Conservation (phyloP, 495 filamentous ascomycete genomes). For the Penicillium nucicola region DNA sequence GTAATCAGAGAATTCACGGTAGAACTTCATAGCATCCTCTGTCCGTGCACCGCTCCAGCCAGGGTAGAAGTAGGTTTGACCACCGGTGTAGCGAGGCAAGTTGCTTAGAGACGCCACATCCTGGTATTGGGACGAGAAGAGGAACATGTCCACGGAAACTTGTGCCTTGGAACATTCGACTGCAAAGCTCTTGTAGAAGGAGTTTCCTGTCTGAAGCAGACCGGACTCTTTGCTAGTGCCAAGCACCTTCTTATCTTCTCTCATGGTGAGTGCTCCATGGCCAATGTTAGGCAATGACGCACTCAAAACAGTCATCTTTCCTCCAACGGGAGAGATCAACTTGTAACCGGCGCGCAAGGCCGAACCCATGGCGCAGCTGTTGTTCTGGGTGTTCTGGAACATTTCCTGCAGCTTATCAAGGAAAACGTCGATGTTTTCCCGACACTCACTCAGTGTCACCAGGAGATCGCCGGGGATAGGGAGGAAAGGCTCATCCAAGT, state of each 20-base stretch:
- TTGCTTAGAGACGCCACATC: slow-evolving; percentile 96
- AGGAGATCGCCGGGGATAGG: slow-evolving; percentile 91
- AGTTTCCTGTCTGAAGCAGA: slow-evolving; percentile 85
- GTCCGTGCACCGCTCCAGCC: slow-evolving; percentile 92
- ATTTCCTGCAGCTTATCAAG: slow-evolving; percentile 88
- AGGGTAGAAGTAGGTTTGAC: slow-evolving; percentile 97
- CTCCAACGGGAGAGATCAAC: slow-evolving; percentile 87
- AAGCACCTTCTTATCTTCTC: slow-evolving; percentile 94
- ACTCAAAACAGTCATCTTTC: slow-evolving; percentile 88
- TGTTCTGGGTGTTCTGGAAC: slow-evolving; percentile 92
- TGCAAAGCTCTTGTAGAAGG: slow-evolving; percentile 98
- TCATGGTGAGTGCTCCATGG: slow-evolving; percentile 83
- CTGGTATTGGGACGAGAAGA: slow-evolving; percentile 95
- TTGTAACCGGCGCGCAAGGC: slow-evolving; percentile 91
- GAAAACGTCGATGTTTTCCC: slow-evolving; percentile 86
- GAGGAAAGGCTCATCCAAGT: slow-evolving; percentile 95
- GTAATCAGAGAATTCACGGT: slow-evolving; percentile 92
- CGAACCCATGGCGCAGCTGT: slow-evolving; percentile 85
- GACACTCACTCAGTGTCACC: slow-evolving; percentile 84
- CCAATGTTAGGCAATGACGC: slow-evolving; percentile 90
- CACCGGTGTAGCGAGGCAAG: slow-evolving; percentile 91
- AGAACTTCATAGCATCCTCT: slow-evolving; percentile 97
- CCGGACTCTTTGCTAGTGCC: slow-evolving; percentile 88
- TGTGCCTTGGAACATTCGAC: slow-evolving; percentile 99
- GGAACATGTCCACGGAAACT: slow-evolving; percentile 98